Conservation (phyloP, 805 yeast genomes). For the Candida tallmaniae region DNA sequence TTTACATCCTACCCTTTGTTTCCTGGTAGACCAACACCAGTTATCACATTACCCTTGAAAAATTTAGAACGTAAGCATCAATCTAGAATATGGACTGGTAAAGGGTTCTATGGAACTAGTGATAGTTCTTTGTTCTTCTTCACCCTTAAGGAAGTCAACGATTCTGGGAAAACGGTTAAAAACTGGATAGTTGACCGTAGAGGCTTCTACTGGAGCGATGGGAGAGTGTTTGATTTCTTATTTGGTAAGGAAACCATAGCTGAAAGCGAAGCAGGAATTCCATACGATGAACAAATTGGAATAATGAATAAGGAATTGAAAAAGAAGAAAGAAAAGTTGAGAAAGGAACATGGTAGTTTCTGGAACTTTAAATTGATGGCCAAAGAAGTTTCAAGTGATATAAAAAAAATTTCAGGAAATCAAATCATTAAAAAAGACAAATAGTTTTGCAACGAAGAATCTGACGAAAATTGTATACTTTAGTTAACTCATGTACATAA, state of each 20-base stretch:
- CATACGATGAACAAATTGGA: conserved; percentile 56
- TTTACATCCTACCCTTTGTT: conserved; percentile 72
- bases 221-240: conserved; percentile 75
- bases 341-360: conserved; percentile 54
- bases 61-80: conserved; percentile 51
- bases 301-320: conserved; percentile 44
- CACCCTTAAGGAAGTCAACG: conserved; percentile 54
- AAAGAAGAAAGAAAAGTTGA: conserved; percentile 46
- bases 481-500: too few species aligned
- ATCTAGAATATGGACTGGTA: conserved; percentile 78
- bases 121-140: conserved; percentile 73
- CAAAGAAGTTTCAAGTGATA: conserved; percentile 27
- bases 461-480: too few species aligned
- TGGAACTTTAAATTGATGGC: conserved; percentile 50
- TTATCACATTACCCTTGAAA: conserved; percentile 59
- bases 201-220: conserved; percentile 93
- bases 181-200: conserved; percentile 81
- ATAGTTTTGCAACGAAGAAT: too few species aligned
- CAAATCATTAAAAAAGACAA: conserved; percentile 3
- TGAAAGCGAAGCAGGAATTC: conserved; percentile 67
- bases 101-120: conserved; percentile 81
- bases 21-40: conserved; percentile 76
- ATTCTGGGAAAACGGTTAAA: conserved; percentile 23
- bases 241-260: conserved; percentile 77
- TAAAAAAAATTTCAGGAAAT: conserved; percentile 9